These are phyloP conservation scores for Quercus bicolor DNA, from an alignment of 306 rosid genomes.

Conservation along the genomic window DNA sequence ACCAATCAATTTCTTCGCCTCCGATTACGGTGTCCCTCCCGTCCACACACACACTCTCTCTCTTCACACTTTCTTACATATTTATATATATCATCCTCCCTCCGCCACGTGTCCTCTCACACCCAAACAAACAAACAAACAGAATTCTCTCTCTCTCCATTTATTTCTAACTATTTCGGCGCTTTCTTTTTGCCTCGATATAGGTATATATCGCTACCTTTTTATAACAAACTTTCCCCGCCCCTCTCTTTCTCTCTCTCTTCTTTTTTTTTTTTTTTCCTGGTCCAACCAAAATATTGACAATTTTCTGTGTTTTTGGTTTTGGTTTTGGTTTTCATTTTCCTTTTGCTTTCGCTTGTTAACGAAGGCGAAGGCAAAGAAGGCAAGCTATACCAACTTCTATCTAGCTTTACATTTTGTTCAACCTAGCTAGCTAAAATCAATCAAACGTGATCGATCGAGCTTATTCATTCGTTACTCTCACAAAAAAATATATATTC, in stretches of 20 bases:
- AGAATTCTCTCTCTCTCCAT: background rate
- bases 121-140: background rate
- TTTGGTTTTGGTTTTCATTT: background rate
- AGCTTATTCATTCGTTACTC: too few relatives aligned
- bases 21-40: background rate
- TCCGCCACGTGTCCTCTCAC: slow-evolving; percentile 16
- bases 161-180: background rate
- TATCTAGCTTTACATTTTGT: background rate
- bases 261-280: background rate
- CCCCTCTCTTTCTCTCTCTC: background rate
- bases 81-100: background rate
- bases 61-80: background rate
- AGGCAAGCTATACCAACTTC: background rate
- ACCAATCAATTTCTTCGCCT: background rate
- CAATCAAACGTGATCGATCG: background rate
- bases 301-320: background rate
- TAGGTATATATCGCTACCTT: background rate
- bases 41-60: background rate
- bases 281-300: background rate
- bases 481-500: too few relatives aligned
- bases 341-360: background rate
- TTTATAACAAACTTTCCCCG: background rate
- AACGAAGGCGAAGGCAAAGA: background rate
- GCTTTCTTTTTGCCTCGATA: background rate
- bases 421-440: background rate